Evolutionary conservation across 2,329 filamentous ascomycete genomes (phyloP), one percentile per base, ranked within the genome.

Genomic region (Esteya vermicola): DNA sequence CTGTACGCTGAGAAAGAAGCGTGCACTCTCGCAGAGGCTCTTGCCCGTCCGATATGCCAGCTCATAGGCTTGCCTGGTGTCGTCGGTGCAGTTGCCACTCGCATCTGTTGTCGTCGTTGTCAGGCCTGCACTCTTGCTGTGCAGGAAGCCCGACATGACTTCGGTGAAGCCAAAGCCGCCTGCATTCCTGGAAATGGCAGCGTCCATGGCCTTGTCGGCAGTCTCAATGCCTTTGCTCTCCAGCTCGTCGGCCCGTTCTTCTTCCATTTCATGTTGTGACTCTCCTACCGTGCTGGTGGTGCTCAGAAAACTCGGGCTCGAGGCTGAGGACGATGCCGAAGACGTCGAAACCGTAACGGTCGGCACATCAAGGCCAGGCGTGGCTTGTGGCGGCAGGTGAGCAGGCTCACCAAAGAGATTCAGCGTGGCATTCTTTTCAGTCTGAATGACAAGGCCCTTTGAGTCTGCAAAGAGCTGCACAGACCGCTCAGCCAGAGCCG

Each of bases 401-500:
- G 58, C 56, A 2, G 75, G 75, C 36, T 62, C 53, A 9, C 65
- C 70, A 43, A 74, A 74, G 18, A 78, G 58, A 51, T 78, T 61
- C 3, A 78, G 58, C 18, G 64, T 51, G 1, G 57, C 63, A 42
- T 70, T 71, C 20, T 57, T 57, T 19, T 63, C 56, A 3, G 57
- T 54, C 42, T 66, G 62, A 38, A 78, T 67, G 6, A 42, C 45
- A 10, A 76, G 58, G 0, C 50, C 48, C 7, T 60, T 50, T 9
- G 57, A 56, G 38, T 56, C 46, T 3, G 66, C 62, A 38, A 70
- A 68, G 6, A 63, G 52, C 38, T 72, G 68, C 7, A 81, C 65
- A 0, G 71, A 70, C 9, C 78, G 63, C 55, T 82, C 78, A 0
- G 78, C 76, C 18, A 84, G 64, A 3, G 78, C 78, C 1, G 76